Base-by-base conservation (phyloP, 73 alveolate species). In the Breviolum minutum region DNA sequence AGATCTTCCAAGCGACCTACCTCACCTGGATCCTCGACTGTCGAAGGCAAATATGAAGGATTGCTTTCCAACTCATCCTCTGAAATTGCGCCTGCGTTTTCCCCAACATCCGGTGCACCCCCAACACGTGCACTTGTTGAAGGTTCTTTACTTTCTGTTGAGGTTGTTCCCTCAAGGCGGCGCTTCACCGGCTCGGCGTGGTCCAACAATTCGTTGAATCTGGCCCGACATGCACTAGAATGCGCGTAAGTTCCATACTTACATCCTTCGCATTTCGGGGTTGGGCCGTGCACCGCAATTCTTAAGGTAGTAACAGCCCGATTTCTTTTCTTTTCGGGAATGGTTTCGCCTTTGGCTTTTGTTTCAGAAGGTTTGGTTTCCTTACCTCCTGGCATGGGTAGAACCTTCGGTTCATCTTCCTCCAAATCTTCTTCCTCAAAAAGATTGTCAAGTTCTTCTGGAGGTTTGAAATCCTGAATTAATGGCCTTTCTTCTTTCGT, bases 221-320 rank as follows among this genome's bases (percentile, higher is more conserved):
- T n/a, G 17, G 14, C 27, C 8, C 83, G 7, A 48, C 95, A 66
- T 2, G 82, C 69, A 7, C 48, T 8, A 40, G 95, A 16, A 71
- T 64, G 95, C 10, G n/a, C 29, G 83, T 87, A 87, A 1, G 95
- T 27, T 5, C 81, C 81, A 2, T 30, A 27, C 69, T 48, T 13
- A 13, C 95, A 66, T 0, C 83, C 95, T 7, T 27, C 19, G 22
- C 95, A 87, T 11, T n/a, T 27, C 17, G 81, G 81, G 62, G 83
- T 32, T 12, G 74, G 74, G 9, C 95, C 95, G 27, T 87, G 95
- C 7, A 64, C 27, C 40, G 80, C 95, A 16, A 87, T 87, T 0
- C 81, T 26, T 8, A 64, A 8, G 20, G 12, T 87, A 24, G 95
- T 66, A 40, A 87, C 66, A 26, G 95, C 61, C n/a, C 95, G 0